These are phyloP conservation scores for Lumnitzera racemosa DNA, from an alignment of 345 rosid genomes.

Conservation along the genomic window DNA sequence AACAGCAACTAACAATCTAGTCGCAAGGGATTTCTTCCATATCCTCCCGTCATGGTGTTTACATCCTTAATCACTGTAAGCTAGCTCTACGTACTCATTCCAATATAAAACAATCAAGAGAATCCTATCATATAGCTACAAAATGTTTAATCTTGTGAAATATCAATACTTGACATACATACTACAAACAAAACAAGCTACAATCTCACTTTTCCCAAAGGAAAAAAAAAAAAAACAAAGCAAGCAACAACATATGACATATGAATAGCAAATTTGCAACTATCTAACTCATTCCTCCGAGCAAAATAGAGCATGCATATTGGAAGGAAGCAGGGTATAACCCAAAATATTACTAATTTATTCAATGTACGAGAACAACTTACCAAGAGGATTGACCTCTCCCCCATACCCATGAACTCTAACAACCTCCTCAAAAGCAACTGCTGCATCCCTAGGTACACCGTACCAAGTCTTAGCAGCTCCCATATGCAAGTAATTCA, in stretches of 20 bases:
- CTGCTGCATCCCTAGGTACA: slow-evolving; percentile 86
- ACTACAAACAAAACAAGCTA: not conserved
- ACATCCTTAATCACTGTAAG: too few species aligned
- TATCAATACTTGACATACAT: too few species aligned
- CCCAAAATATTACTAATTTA: not conserved
- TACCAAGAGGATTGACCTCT: slow-evolving; percentile 95
- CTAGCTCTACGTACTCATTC: too few species aligned
- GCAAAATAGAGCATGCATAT: not conserved
- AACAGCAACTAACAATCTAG: too few species aligned
- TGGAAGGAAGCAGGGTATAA: slow-evolving; percentile 19
- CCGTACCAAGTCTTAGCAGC: slow-evolving; percentile 99
- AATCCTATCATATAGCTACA: too few species aligned
- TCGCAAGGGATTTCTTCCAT: too few species aligned
- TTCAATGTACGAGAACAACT: slow-evolving; percentile 15
- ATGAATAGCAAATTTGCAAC: not conserved
- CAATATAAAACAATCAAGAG: too few species aligned
- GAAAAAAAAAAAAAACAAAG: too few species aligned
- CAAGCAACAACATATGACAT: slow-evolving; percentile 1
- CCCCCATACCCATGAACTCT: slow-evolving; percentile 91
- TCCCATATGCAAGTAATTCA: slow-evolving; percentile 95
- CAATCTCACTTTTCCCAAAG: not conserved
- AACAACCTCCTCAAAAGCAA: slow-evolving; percentile 93
- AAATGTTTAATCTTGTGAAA: too few species aligned
- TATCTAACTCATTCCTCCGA: not conserved
- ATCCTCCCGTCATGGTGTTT: too few species aligned